Percentiles rank a stretch among this genome's conserved stretches.
These are phyloP conservation scores for Aegilops sharonensis DNA, from an alignment of 176 grass and related monocot species.

Conservation along the genomic window DNA sequence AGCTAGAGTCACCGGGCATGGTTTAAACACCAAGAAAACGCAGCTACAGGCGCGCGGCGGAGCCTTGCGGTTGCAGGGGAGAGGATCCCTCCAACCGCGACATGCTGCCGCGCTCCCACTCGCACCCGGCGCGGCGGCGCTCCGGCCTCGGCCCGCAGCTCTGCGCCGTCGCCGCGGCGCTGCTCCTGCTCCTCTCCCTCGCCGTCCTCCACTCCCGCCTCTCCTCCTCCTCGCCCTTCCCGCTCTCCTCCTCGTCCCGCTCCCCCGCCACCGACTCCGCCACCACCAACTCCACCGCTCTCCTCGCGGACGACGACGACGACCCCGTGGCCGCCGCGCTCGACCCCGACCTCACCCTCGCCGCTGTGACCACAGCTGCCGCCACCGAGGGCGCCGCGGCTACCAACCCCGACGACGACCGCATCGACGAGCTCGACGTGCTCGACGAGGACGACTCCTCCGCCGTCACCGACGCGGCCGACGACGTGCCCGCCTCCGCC, in stretches of 20 bases:
- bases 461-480: neutral
- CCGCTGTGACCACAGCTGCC: neutral
- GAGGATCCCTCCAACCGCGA: neutral
- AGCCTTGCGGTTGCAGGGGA: constrained; percentile 9
- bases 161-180: constrained; percentile 59
- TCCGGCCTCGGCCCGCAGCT: constrained; percentile 63
- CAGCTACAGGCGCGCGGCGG: constrained; percentile 14
- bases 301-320: constrained; percentile 48
- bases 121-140: constrained; percentile 67
- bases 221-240: constrained; percentile 40
- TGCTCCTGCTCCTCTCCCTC: constrained; percentile 86
- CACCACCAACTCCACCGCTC: constrained; percentile 13
- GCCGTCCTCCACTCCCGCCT: constrained; percentile 78
- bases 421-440: constrained; percentile 88
- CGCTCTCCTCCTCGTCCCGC: constrained; percentile 26
- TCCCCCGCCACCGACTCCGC: constrained; percentile 19
- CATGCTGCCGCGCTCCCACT: constrained; percentile 67
- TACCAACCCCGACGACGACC: constrained; percentile 51
- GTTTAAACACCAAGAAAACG: constrained; percentile 35
- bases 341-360: constrained; percentile 34
- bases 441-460: constrained; percentile 56
- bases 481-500: constrained; percentile 16
- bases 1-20: constrained; percentile 17
- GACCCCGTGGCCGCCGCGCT: constrained; percentile 23
- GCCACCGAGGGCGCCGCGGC: neutral